A percentile compares a stretch with the other conserved stretches of the same genome.
phyloP scores from a whole-genome alignment of 257 asterid species.

The Solanum infundibuliforme region DNA sequence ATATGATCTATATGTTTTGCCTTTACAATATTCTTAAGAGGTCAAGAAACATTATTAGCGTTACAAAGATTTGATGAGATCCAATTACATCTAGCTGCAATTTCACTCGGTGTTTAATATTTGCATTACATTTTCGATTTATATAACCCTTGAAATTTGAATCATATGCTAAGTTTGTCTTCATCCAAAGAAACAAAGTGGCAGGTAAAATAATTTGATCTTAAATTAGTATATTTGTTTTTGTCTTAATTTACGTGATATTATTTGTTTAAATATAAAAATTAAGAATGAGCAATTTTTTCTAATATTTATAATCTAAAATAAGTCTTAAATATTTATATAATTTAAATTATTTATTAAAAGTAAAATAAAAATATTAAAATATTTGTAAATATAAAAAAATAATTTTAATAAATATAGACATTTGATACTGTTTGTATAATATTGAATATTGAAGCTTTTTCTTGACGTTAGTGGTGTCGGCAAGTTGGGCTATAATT shows the following conservation, averaged over 20 bases:
- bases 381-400: background rate
- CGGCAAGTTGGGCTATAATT: background rate
- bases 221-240: background rate
- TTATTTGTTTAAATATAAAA: background rate
- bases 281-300: background rate
- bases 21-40: background rate
- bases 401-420: background rate
- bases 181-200: background rate
- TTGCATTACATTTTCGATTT: rapidly evolving
- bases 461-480: background rate
- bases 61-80: background rate
- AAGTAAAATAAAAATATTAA: background rate
- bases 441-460: background rate
- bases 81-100: too few species aligned
- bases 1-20: background rate
- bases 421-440: background rate
- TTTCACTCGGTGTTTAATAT: too few species aligned
- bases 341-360: background rate
- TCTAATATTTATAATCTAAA: background rate
- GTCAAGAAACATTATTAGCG: background rate
- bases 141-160: background rate
- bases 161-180: background rate
- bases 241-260: background rate
- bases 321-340: background rate
- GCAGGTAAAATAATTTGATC: background rate